These are phyloP conservation scores for Drechslerella coelobrocha DNA, from an alignment of 2,329 filamentous ascomycete genomes.

Conservation along the genomic window DNA sequence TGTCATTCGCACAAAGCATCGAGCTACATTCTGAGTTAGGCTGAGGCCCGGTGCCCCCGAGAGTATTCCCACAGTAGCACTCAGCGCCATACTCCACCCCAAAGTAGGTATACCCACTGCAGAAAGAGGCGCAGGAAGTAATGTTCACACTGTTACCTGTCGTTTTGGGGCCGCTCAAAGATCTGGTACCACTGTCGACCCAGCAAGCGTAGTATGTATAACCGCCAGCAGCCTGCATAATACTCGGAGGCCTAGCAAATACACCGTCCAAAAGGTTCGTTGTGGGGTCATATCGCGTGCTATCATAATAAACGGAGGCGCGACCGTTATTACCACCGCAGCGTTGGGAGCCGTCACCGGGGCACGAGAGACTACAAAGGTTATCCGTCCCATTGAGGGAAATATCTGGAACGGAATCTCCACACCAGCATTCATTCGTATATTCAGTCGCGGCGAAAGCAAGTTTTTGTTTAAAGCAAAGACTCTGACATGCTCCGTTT, in stretches of 20 bases:
- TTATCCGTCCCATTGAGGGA: constrained; percentile 31
- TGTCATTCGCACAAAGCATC: constrained; percentile 42
- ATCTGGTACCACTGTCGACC: constrained; percentile 31
- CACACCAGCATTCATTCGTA: constrained; percentile 52
- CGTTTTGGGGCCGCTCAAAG: constrained; percentile 22
- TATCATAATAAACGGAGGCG: constrained; percentile 53
- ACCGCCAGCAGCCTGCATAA: constrained; percentile 20
- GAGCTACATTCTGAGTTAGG: constrained; percentile 36
- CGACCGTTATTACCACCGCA: constrained; percentile 57
- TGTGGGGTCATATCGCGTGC: constrained; percentile 22
- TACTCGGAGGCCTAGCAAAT: constrained; percentile 28
- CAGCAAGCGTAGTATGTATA: constrained; percentile 42
- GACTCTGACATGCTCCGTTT: constrained; percentile 57
- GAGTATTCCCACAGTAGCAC: constrained; percentile 59
- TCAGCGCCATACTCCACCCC: constrained; percentile 57
- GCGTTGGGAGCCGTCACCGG: constrained; percentile 55
- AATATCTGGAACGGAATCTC: constrained; percentile 52
- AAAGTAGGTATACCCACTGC: constrained; percentile 32
- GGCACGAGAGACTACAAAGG: constrained; percentile 54
- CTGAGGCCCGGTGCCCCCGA: constrained; percentile 54
- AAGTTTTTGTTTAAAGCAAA: constrained; percentile 56
- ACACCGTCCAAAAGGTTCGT: constrained; percentile 48
- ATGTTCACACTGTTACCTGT: constrained; percentile 28
- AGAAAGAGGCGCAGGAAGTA: constrained; percentile 36
- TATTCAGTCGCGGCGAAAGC: constrained; percentile 57